These are phyloP conservation scores for Ceratocystis variospora DNA, from an alignment of 2,329 filamentous ascomycete species.

Conservation along the genomic window DNA sequence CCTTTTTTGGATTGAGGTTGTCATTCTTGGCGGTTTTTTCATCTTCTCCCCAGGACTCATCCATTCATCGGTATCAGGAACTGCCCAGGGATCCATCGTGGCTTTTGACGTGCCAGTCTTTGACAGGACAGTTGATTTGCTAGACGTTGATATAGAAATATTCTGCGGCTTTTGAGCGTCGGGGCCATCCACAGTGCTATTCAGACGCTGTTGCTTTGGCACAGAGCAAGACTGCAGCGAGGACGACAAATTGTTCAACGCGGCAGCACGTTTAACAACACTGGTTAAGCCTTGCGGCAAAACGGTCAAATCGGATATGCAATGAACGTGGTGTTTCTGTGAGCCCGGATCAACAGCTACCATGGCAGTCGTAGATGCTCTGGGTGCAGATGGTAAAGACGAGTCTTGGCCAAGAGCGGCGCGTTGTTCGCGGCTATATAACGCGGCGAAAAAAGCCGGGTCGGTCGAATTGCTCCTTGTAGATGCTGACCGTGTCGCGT, in stretches of 20 bases:
- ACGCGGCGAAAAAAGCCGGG: constrained; percentile 33
- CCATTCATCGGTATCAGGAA: neutral
- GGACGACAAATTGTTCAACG: neutral
- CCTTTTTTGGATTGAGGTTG: no score
- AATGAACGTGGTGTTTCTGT: neutral
- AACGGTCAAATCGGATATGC: neutral
- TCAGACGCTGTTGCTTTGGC: neutral
- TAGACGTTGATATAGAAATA: neutral
- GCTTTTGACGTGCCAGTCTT: neutral
- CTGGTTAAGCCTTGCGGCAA: neutral
- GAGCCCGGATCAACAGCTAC: neutral
- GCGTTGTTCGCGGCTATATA: constrained; percentile 35
- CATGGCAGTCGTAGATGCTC: neutral
- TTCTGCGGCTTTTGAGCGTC: neutral
- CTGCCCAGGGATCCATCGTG: neutral
- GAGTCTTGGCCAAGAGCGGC: constrained; percentile 20
- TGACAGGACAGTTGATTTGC: neutral
- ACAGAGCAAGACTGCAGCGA: neutral
- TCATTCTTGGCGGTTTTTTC: neutral
- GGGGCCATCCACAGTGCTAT: neutral
- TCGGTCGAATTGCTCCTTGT: constrained; percentile 31
- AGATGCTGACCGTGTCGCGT: constrained; percentile 4
- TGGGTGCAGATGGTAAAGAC: neutral
- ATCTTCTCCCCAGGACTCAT: neutral
- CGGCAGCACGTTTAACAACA: neutral